Evolutionary conservation across 345 rosid genomes (phyloP).

Genomic region (Noccaea bulbosa): DNA sequence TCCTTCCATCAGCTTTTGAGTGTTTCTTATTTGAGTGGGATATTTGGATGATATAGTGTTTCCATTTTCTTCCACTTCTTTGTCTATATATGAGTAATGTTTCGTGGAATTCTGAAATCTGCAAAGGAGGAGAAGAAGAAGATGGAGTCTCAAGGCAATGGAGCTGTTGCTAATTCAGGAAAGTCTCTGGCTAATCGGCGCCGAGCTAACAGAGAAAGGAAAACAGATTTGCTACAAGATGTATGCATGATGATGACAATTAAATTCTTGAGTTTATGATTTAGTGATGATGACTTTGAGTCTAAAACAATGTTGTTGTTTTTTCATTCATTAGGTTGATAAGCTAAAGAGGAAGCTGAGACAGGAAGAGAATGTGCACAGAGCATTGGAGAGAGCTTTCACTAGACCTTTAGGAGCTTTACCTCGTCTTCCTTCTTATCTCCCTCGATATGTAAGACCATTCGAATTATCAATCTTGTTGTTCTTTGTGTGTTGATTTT

Average conservation of each 20-base stretch:
- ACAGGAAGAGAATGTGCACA: constrained; percentile 95
- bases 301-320: background rate
- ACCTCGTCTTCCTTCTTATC: constrained; percentile 95
- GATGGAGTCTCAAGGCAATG: constrained; percentile 61
- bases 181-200: constrained; percentile 60
- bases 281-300: background rate
- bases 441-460: constrained; percentile 77
- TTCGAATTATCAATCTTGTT: background rate
- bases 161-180: constrained; percentile 40
- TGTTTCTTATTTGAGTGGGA: background rate
- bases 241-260: constrained; percentile 46
- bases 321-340: constrained; percentile 72
- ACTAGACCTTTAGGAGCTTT: constrained; percentile 92
- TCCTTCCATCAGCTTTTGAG: constrained; percentile 22
- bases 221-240: constrained; percentile 82
- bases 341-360: constrained; percentile 90
- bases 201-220: constrained; percentile 72
- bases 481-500: constrained; percentile 32
- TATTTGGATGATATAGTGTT: too few relatives aligned
- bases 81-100: constrained; percentile 26
- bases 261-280: constrained; percentile 18
- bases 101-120: constrained; percentile 41
- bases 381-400: constrained; percentile 95
- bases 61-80: too few relatives aligned
- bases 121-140: constrained; percentile 49